These are phyloP conservation scores for Mycena amicta DNA, from an alignment of 768 basidiomycete species.

Conservation along the genomic window DNA sequence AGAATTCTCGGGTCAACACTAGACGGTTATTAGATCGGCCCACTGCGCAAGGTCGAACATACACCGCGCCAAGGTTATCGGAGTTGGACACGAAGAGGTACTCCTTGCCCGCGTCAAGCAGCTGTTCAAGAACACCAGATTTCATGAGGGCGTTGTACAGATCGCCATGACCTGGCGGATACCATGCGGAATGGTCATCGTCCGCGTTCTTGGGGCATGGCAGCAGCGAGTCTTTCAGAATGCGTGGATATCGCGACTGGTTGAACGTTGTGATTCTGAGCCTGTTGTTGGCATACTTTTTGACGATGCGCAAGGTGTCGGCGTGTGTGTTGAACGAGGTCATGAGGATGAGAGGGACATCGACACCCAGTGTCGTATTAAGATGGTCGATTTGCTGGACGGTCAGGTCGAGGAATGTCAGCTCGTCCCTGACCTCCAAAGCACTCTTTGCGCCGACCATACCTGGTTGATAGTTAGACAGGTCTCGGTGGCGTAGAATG, in stretches of 20 bases:
- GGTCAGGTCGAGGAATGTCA: slow-evolving; percentile 95
- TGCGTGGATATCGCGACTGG: slow-evolving; percentile 93
- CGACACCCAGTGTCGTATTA: slow-evolving; percentile 77
- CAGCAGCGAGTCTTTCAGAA: slow-evolving; percentile 86
- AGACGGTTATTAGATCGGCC: neutral
- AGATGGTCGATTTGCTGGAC: slow-evolving; percentile 96
- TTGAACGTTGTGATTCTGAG: slow-evolving; percentile 90
- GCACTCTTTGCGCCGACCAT: slow-evolving; percentile 90
- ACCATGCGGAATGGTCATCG: slow-evolving; percentile 90
- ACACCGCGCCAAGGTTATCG: slow-evolving; percentile 93
- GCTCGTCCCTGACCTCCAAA: slow-evolving; percentile 94
- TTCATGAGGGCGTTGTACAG: slow-evolving; percentile 90
- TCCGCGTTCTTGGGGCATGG: slow-evolving; percentile 77
- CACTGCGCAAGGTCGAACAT: slow-evolving; percentile 30
- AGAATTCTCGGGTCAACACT: slow-evolving; percentile 83
- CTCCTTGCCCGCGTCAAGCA: slow-evolving; percentile 90
- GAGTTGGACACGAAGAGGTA: slow-evolving; percentile 98
- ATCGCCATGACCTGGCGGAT: slow-evolving; percentile 97
- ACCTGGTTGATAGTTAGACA: too few relatives aligned
- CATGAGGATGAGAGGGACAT: slow-evolving; percentile 96
- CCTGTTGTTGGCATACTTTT: slow-evolving; percentile 94
- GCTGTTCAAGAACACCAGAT: slow-evolving; percentile 87
- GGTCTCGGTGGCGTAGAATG: too few relatives aligned
- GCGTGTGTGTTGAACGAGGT: slow-evolving; percentile 98
- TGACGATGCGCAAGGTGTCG: slow-evolving; percentile 92